Evolutionary conservation across 73 alveolate species (phyloP).

Genomic region (Paramecium biaurelia): DNA sequence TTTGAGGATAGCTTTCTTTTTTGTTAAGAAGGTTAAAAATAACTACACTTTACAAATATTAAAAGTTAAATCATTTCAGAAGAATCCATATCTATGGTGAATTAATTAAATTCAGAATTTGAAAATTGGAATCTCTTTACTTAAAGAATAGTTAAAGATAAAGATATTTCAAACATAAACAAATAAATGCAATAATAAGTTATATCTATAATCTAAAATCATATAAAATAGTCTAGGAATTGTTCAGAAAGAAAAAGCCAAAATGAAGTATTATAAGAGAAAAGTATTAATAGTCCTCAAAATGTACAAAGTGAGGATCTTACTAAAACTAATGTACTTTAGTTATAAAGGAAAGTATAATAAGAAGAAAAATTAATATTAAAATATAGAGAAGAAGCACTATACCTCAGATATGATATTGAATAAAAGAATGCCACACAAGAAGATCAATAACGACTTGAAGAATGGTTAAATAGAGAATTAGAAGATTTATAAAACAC

Average conservation of each 20-base stretch:
- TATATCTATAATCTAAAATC: background rate
- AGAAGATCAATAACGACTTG: background rate
- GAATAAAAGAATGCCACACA: background rate
- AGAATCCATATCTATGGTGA: background rate
- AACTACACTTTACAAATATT: background rate
- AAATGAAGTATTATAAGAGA: background rate
- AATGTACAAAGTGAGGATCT: background rate
- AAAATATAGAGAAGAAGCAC: background rate
- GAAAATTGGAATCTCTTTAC: background rate
- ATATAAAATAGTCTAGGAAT: background rate
- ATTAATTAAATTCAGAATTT: background rate
- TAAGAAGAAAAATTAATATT: background rate
- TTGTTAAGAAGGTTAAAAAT: background rate
- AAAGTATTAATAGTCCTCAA: background rate
- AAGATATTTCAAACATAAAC: background rate
- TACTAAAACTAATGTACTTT: background rate
- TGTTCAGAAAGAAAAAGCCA: background rate
- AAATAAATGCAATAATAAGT: background rate
- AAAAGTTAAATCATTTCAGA: conserved; percentile 14
- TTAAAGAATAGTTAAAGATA: background rate
- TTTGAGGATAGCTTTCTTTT: background rate
- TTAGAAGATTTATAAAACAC: conserved; percentile 25
- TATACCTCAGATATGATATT: background rate
- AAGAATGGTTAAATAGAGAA: background rate
- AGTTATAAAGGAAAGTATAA: background rate